phyloP scores from a whole-genome alignment of 73 alveolate genomes.

The Stentor roeselii region DNA sequence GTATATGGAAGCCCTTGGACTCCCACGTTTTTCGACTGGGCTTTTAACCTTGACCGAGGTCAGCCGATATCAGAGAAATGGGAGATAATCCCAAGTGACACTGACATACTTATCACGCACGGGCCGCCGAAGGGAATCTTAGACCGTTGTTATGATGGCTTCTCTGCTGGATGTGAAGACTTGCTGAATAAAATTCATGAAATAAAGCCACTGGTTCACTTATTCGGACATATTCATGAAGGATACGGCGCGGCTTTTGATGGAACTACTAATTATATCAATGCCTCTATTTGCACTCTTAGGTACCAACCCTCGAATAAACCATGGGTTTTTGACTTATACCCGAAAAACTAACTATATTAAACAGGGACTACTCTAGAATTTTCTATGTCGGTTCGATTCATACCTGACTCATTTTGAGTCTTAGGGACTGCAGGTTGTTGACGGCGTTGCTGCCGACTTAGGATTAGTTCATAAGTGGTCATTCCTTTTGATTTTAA shows the following conservation, averaged over 20 bases:
- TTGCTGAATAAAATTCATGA: slow-evolving; percentile 2
- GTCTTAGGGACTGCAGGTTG: too few relatives aligned
- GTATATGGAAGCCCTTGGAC: slow-evolving; percentile 53
- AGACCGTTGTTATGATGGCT: slow-evolving; percentile 18
- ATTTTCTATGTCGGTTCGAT: too few relatives aligned
- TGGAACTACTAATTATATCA: slow-evolving; percentile 33
- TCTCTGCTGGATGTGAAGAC: slow-evolving; percentile 29
- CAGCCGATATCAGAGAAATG: slow-evolving; percentile 21
- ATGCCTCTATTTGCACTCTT: slow-evolving; percentile 23
- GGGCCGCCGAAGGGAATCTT: slow-evolving; percentile 43
- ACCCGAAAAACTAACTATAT: too few relatives aligned
- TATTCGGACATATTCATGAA: slow-evolving; percentile 55
- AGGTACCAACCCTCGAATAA: slow-evolving; percentile 21
- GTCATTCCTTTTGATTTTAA: too few relatives aligned
- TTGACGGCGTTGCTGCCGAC: too few relatives aligned
- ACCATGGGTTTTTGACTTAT: not conserved
- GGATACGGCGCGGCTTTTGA: slow-evolving; percentile 15
- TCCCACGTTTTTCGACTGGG: slow-evolving; percentile 30
- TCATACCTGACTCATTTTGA: too few relatives aligned
- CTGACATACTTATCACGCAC: slow-evolving; percentile 48
- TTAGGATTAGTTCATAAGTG: too few relatives aligned
- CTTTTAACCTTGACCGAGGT: slow-evolving; percentile 29
- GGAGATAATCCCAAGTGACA: slow-evolving; percentile 36
- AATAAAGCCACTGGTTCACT: slow-evolving; percentile 36
- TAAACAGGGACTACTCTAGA: too few relatives aligned